These are phyloP conservation scores for Fusarium continuum DNA, from an alignment of 2,329 filamentous ascomycete genomes.

Conservation along the genomic window DNA sequence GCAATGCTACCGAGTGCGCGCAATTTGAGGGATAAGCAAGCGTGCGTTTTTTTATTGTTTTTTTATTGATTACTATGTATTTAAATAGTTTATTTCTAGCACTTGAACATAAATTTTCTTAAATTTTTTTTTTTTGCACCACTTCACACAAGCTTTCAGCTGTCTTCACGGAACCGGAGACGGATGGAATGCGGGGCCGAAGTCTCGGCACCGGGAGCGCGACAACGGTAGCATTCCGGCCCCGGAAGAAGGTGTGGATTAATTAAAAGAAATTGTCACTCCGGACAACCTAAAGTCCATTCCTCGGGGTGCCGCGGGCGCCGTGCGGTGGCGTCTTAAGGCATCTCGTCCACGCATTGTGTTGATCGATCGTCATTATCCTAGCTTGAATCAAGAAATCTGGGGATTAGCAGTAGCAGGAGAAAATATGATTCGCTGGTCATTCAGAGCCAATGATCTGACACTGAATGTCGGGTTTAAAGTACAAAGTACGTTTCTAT, in stretches of 20 bases:
- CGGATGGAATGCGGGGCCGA: slow-evolving; percentile 29
- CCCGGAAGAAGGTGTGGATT: not conserved
- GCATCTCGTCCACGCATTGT: not conserved
- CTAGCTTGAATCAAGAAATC: slow-evolving; percentile 25
- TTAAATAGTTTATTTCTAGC: slow-evolving; percentile 11
- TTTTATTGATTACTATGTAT: not conserved
- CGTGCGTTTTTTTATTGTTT: not conserved
- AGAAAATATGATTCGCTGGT: slow-evolving; percentile 11
- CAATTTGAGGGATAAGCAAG: slow-evolving; percentile 17
- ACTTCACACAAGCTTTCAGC: not conserved
- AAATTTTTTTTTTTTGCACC: not conserved
- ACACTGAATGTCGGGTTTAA: not conserved
- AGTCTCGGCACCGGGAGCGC: slow-evolving; percentile 5
- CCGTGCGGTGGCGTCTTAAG: slow-evolving; percentile 5
- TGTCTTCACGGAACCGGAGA: not conserved
- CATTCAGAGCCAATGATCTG: not conserved
- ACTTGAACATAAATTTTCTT: not conserved
- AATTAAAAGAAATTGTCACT: not conserved
- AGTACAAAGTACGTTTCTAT: not conserved
- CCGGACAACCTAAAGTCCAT: not conserved
- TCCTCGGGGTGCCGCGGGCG: slow-evolving; percentile 20
- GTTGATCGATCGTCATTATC: slow-evolving; percentile 7
- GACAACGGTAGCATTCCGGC: not conserved
- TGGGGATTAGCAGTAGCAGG: not conserved
- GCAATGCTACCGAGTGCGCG: slow-evolving; percentile 42